Evolutionary conservation across 495 filamentous ascomycete species (phyloP).

Genomic region (Talaromyces borbonicus): DNA sequence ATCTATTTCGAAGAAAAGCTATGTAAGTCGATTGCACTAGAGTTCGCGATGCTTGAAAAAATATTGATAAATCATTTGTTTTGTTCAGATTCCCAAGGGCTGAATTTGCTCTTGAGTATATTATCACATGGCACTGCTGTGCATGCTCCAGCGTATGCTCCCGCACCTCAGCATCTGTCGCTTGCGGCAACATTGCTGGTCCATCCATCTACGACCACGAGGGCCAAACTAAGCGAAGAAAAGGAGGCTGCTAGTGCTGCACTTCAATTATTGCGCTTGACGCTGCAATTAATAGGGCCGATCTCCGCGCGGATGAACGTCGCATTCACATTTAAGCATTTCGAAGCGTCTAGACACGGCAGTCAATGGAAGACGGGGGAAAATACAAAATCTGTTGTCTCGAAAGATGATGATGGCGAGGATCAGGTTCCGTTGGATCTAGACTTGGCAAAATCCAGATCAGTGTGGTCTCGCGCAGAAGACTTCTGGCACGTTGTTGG

Average conservation of each 20-base stretch:
- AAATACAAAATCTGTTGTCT: slow-evolving; percentile 9
- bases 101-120: slow-evolving; percentile 56
- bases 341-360: slow-evolving; percentile 25
- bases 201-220: slow-evolving; percentile 60
- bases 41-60: not conserved
- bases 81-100: slow-evolving; percentile 53
- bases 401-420: slow-evolving; percentile 14
- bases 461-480: slow-evolving; percentile 61
- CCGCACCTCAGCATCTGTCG: slow-evolving; percentile 49
- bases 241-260: slow-evolving; percentile 43
- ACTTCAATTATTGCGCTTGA: slow-evolving; percentile 47
- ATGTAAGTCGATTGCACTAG: slow-evolving; percentile 34
- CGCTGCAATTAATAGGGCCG: slow-evolving; percentile 42
- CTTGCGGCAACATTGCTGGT: slow-evolving; percentile 58
- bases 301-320: slow-evolving; percentile 33
- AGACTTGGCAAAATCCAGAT: slow-evolving; percentile 50
- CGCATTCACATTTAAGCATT: slow-evolving; percentile 46
- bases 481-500: slow-evolving; percentile 88
- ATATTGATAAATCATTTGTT: slow-evolving; percentile 7
- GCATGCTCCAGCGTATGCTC: slow-evolving; percentile 36
- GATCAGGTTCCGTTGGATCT: slow-evolving; percentile 35
- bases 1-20: slow-evolving; percentile 71
- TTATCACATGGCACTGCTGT: slow-evolving; percentile 45
- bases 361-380: slow-evolving; percentile 18
- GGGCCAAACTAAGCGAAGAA: slow-evolving; percentile 41